phyloP scores from a whole-genome alignment of 208 protist species.

The Trypanosoma mega region DNA sequence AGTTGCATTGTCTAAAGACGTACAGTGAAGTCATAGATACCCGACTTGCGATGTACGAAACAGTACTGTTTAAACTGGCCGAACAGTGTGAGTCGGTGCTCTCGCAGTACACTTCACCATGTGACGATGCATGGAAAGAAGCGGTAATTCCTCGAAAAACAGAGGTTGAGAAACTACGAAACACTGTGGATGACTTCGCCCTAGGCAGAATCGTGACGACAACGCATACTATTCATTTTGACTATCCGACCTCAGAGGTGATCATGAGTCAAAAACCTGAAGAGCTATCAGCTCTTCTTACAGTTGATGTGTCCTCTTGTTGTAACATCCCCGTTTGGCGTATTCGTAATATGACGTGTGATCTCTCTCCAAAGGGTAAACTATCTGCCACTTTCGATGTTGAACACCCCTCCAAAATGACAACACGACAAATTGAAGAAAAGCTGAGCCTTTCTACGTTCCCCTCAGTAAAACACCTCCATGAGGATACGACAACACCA shows the following conservation, averaged over 20 bases:
- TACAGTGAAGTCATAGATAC: slow-evolving; percentile 19
- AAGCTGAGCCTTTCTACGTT: slow-evolving; percentile 32
- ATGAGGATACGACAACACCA: slow-evolving; percentile 15
- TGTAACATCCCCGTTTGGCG: slow-evolving; percentile 36
- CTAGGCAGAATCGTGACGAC: slow-evolving; percentile 26
- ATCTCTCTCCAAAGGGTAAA: slow-evolving; percentile 8
- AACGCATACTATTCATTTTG: slow-evolving; percentile 36
- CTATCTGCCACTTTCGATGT: slow-evolving; percentile 40
- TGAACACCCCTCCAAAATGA: slow-evolving; percentile 23
- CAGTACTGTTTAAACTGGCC: slow-evolving; percentile 6
- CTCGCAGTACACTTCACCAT: too few species aligned
- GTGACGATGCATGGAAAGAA: too few species aligned
- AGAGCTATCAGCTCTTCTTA: slow-evolving; percentile 34
- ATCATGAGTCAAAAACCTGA: slow-evolving; percentile 48
- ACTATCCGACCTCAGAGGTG: slow-evolving; percentile 27
- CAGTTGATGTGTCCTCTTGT: slow-evolving; percentile 29
- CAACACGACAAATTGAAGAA: slow-evolving; percentile 28
- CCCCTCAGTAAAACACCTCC: slow-evolving; percentile 34
- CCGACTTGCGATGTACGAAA: slow-evolving; percentile 6
- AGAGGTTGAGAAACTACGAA: slow-evolving; percentile 1
- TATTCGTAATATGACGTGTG: slow-evolving; percentile 28
- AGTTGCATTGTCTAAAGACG: slow-evolving; percentile 12
- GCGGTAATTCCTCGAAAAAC: too few species aligned
- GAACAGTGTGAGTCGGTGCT: neutral
- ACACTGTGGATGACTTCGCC: slow-evolving; percentile 1